Conservation (phyloP, 139 green algal genomes). For the Coccomyxa sp. region DNA sequence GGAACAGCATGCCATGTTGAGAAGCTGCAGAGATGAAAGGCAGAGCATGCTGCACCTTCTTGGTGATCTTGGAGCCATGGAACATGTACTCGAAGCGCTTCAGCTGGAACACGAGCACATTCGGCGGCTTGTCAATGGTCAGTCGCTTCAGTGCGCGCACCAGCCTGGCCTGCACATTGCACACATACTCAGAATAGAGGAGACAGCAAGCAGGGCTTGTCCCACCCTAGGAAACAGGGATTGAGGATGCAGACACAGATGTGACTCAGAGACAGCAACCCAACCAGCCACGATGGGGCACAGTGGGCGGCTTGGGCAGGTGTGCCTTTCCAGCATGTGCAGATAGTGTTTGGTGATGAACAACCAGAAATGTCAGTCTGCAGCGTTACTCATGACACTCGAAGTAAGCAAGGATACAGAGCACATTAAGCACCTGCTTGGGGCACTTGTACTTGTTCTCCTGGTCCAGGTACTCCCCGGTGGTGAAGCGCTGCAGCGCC, state of each 20-base stretch:
- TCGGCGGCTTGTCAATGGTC: constrained; percentile 69
- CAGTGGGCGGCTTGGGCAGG: neutral
- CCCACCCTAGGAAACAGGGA: neutral
- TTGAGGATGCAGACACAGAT: neutral
- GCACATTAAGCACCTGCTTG: constrained; percentile 34
- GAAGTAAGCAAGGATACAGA: too few relatives aligned
- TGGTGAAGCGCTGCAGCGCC: constrained; percentile 68
- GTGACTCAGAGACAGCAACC: neutral
- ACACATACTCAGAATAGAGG: neutral
- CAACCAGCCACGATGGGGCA: neutral
- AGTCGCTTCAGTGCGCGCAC: constrained; percentile 79
- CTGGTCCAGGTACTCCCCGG: constrained; percentile 61
- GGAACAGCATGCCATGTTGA: neutral
- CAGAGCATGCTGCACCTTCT: too few relatives aligned
- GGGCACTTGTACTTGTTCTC: constrained; percentile 89
- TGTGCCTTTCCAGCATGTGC: neutral
- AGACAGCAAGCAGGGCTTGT: neutral
- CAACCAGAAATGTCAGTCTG: neutral
- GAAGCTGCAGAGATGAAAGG: neutral
- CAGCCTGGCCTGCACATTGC: constrained; percentile 7
- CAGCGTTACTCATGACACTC: neutral
- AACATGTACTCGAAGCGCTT: constrained; percentile 86
- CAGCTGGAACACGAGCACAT: constrained; percentile 83
- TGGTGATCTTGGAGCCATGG: constrained; percentile 67
- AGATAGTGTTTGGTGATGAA: neutral